phyloP scores from a whole-genome alignment of 495 filamentous ascomycete genomes.

The Podospora pseudopauciseta region DNA sequence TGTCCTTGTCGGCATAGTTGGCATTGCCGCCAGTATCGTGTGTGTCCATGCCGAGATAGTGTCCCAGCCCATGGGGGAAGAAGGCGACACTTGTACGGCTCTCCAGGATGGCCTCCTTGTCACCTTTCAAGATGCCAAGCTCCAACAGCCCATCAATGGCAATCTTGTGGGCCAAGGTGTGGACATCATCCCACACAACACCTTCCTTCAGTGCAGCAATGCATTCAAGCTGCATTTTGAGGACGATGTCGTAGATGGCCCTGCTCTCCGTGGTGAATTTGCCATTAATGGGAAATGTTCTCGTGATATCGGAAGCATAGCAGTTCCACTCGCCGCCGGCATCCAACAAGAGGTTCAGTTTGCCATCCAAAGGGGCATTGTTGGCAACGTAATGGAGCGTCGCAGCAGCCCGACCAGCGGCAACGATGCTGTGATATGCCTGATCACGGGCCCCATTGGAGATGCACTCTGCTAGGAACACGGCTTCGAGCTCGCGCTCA shows the following conservation, averaged over 20 bases:
- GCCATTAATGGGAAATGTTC: conserved; percentile 78
- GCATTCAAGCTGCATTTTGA: conserved; percentile 77
- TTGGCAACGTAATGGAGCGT: conserved; percentile 89
- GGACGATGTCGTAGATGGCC: conserved; percentile 80
- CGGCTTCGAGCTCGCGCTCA: conserved; percentile 77
- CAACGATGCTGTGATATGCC: conserved; percentile 83
- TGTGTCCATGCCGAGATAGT: conserved; percentile 92
- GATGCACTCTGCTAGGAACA: conserved; percentile 74
- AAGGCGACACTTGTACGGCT: conserved; percentile 77
- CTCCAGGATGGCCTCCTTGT: conserved; percentile 67
- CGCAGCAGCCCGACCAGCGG: conserved; percentile 68
- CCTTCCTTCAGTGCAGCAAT: conserved; percentile 71
- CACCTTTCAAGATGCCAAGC: conserved; percentile 70
- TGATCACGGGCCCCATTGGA: conserved; percentile 68
- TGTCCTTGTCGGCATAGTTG: conserved; percentile 78
- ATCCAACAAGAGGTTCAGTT: conserved; percentile 75
- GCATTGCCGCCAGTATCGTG: conserved; percentile 88
- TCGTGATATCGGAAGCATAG: conserved; percentile 88
- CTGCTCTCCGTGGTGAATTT: conserved; percentile 68
- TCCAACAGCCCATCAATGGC: conserved; percentile 75
- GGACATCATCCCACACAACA: conserved; percentile 81
- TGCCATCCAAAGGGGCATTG: conserved; percentile 60
- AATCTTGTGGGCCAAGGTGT: conserved; percentile 71
- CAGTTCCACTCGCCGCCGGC: conserved; percentile 76
- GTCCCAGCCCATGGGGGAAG: conserved; percentile 87